These are phyloP conservation scores for Themeda triandra DNA, from an alignment of 176 grass and related monocot genomes.

Conservation along the genomic window DNA sequence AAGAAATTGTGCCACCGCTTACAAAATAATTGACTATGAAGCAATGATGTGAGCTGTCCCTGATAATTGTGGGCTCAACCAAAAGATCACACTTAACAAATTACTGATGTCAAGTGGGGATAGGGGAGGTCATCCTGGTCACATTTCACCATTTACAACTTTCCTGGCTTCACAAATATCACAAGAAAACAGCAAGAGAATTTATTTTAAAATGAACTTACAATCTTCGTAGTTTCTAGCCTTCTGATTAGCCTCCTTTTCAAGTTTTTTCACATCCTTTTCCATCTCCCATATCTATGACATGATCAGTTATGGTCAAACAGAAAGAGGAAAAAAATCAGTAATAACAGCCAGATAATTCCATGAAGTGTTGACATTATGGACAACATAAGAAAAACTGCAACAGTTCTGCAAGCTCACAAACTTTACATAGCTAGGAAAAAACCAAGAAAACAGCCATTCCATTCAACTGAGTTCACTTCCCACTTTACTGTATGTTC, in stretches of 20 bases:
- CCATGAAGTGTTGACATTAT: slow-evolving; percentile 3
- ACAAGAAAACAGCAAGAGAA: slow-evolving; percentile 9
- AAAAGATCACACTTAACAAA: slow-evolving; percentile 10
- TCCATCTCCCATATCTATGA: slow-evolving; percentile 89
- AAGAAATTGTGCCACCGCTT: background rate
- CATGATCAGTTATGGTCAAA: slow-evolving; percentile 26
- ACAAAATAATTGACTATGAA: slow-evolving; percentile 1
- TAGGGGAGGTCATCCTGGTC: background rate
- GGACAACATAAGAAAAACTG: slow-evolving; percentile 5
- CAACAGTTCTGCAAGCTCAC: slow-evolving; percentile 11
- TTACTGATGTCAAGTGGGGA: background rate
- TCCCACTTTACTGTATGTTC: background rate
- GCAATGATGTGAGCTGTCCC: background rate
- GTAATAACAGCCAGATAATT: slow-evolving; percentile 1
- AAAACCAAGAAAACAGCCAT: background rate
- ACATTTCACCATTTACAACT: slow-evolving; percentile 2
- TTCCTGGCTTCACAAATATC: background rate
- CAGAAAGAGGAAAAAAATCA: background rate
- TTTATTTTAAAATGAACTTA: slow-evolving; percentile 34
- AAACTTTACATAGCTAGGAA: background rate
- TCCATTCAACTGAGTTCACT: background rate
- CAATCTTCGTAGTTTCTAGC: slow-evolving; percentile 59
- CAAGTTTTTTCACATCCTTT: slow-evolving; percentile 62
- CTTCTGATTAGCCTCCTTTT: slow-evolving; percentile 61
- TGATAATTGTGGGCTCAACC: background rate